A percentile compares a stretch with the other conserved stretches of the same genome.
phyloP scores from a whole-genome alignment of 2,329 filamentous ascomycete genomes.

The Fusarium paranaense region DNA sequence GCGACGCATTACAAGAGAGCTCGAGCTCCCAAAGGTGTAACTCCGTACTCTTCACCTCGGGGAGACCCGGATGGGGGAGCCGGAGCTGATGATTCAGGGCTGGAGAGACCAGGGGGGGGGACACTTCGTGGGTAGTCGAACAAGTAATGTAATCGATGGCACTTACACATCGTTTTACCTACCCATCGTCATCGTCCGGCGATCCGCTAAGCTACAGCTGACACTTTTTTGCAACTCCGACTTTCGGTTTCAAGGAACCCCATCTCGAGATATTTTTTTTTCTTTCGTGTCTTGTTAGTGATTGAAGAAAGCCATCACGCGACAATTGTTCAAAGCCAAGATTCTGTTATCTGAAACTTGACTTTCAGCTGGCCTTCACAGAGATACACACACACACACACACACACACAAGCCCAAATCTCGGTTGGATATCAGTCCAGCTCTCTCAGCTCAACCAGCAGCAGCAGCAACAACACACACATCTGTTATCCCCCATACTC shows the following conservation, averaged over 20 bases:
- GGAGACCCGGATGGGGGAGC: slow-evolving; percentile 24
- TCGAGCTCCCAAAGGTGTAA: neutral
- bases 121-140: slow-evolving; percentile 6
- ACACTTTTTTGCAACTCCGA: neutral
- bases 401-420: slow-evolving; percentile 15
- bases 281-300: neutral
- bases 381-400: neutral
- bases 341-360: neutral
- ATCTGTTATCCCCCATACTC: slow-evolving; percentile 15
- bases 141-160: slow-evolving; percentile 35
- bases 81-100: slow-evolving; percentile 34
- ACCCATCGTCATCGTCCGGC: slow-evolving; percentile 22
- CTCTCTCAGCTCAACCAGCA: neutral
- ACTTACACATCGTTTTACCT: slow-evolving; percentile 32
- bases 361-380: neutral
- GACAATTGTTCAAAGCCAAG: neutral
- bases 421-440: slow-evolving; percentile 18
- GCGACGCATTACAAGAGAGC: neutral
- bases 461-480: neutral
- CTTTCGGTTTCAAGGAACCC: slow-evolving; percentile 22
- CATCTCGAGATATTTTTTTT: slow-evolving; percentile 1
- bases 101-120: neutral
- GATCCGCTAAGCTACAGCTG: slow-evolving; percentile 13
- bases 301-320: slow-evolving; percentile 7
- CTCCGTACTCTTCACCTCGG: slow-evolving; percentile 16